phyloP scores from a whole-genome alignment of 495 filamentous ascomycete species.

The Aspergillus egyptiacus region DNA sequence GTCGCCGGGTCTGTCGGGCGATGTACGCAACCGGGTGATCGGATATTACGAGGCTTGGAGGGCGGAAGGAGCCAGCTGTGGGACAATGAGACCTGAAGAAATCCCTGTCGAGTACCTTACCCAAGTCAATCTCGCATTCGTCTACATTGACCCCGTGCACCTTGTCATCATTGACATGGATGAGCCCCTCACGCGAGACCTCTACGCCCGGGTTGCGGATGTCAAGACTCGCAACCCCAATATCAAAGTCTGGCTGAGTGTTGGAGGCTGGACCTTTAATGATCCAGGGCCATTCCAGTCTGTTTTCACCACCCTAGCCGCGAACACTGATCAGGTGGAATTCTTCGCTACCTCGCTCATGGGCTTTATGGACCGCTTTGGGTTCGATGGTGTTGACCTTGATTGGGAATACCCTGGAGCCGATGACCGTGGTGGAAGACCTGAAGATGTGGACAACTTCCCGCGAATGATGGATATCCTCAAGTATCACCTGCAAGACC shows the following conservation, averaged over 20 bases:
- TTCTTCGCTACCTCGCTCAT: not conserved
- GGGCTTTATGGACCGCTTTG: not conserved
- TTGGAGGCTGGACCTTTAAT: not conserved
- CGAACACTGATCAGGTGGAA: no score
- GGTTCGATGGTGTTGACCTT: not conserved
- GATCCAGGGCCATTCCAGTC: not conserved
- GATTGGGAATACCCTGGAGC: not conserved
- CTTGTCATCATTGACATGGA: not conserved
- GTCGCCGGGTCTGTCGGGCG: not conserved
- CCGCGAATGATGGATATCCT: not conserved
- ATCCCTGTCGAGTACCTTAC: not conserved
- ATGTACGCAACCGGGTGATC: not conserved
- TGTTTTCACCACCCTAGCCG: not conserved
- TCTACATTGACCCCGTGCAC: not conserved
- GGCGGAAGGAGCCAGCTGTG: not conserved
- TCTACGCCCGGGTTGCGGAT: no score
- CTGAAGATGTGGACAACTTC: not conserved
- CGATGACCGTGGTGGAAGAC: not conserved
- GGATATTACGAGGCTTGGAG: slow-evolving; percentile 1
- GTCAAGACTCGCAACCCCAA: not conserved
- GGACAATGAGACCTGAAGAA: no score
- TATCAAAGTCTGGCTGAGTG: not conserved
- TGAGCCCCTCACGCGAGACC: not conserved
- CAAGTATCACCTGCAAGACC: not conserved
- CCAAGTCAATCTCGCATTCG: not conserved